A percentile compares a stretch with the other conserved stretches of the same genome.
These are phyloP conservation scores for Fusarium sp. DNA, from an alignment of 2,329 filamentous ascomycete genomes.

Conservation along the genomic window DNA sequence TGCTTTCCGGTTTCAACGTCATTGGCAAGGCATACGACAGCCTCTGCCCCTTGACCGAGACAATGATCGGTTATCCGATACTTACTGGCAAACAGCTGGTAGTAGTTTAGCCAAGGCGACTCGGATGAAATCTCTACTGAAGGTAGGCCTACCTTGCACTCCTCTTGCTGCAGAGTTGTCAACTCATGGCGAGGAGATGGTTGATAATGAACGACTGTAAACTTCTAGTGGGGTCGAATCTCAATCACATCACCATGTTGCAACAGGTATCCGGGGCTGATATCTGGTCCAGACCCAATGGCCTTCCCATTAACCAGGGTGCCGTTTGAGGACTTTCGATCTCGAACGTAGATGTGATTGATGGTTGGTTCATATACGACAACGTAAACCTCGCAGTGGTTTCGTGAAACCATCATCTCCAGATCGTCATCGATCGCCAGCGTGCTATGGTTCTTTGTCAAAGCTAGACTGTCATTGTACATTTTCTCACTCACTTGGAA, in stretches of 20 bases:
- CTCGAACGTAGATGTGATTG: conserved; percentile 65
- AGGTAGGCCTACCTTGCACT: conserved; percentile 46
- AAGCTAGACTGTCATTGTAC: background rate
- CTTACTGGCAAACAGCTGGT: conserved; percentile 49
- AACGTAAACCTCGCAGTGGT: conserved; percentile 67
- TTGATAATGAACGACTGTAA: conserved; percentile 49
- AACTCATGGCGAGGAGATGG: conserved; percentile 42
- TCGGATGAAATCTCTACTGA: accelerated
- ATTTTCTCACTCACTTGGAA: conserved; percentile 47
- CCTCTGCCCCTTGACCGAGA: conserved; percentile 54
- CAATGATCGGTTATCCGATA: conserved; percentile 51
- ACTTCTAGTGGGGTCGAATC: conserved; percentile 53
- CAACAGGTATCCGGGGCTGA: conserved; percentile 60
- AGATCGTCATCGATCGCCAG: conserved; percentile 53
- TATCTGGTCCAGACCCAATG: conserved; percentile 54
- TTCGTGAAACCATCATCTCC: conserved; percentile 59
- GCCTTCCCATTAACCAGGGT: conserved; percentile 62
- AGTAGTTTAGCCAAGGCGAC: background rate
- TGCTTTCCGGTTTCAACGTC: conserved; percentile 66
- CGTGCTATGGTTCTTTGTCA: conserved; percentile 46
- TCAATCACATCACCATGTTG: conserved; percentile 62
- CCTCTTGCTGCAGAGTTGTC: conserved; percentile 47
- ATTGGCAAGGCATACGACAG: conserved; percentile 53
- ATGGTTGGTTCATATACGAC: conserved; percentile 60
- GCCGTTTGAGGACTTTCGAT: conserved; percentile 64